Evolutionary conservation across 2,329 filamentous ascomycete species (phyloP).

Genomic region (Purpureocillium takamizusanense): DNA sequence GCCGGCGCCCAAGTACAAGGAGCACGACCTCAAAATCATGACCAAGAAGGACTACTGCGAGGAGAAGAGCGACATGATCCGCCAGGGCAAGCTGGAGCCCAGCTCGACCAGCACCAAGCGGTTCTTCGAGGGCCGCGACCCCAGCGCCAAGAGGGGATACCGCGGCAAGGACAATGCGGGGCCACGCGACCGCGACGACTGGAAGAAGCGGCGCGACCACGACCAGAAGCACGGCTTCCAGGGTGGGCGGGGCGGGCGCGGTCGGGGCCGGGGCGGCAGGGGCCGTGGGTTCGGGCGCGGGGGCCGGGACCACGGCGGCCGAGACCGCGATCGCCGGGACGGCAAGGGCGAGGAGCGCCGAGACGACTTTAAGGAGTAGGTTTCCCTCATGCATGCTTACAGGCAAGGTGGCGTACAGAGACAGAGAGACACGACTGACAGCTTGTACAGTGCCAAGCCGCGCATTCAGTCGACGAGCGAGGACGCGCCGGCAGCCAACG

Average conservation of each 20-base stretch:
- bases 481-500: constrained; percentile 24
- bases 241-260: constrained; percentile 30
- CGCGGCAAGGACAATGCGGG: constrained; percentile 26
- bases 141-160: constrained; percentile 19
- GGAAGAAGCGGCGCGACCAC: constrained; percentile 54
- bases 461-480: constrained; percentile 37
- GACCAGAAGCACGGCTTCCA: constrained; percentile 53
- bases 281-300: constrained; percentile 32
- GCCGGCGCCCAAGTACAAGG: constrained; percentile 78
- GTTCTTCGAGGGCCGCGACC: constrained; percentile 41
- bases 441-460: constrained; percentile 15
- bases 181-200: constrained; percentile 44
- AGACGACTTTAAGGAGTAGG: constrained; percentile 23
- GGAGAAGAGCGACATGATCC: constrained; percentile 66
- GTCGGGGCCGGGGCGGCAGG: constrained; percentile 29
- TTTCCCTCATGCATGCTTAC: not conserved
- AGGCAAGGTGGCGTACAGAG: too few species aligned
- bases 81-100: constrained; percentile 59
- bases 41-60: constrained; percentile 81
- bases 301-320: constrained; percentile 25
- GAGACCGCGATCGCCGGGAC: constrained; percentile 22
- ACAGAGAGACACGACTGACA: constrained; percentile 7
- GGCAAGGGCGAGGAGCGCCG: constrained; percentile 14
- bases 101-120: constrained; percentile 30
- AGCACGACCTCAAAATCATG: constrained; percentile 69